phyloP scores from a whole-genome alignment of 345 rosid genomes.

The Acer negundo region DNA sequence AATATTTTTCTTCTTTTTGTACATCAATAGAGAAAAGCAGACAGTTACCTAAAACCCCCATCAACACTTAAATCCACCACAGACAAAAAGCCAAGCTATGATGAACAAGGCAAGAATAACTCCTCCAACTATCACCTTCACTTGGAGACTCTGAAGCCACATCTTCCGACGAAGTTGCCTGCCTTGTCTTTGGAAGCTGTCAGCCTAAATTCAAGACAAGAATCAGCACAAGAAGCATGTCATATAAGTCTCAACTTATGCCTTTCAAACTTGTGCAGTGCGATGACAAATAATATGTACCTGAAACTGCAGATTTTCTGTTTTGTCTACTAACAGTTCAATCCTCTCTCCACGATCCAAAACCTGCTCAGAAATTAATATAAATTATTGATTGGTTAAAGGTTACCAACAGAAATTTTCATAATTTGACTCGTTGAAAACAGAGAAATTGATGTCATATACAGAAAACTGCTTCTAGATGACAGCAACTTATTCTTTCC shows the following conservation, averaged over 20 bases:
- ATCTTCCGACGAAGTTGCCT: slow-evolving; percentile 89
- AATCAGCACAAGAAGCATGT: background rate
- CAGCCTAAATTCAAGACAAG: slow-evolving; percentile 52
- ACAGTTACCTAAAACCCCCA: background rate
- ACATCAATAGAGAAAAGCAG: slow-evolving; percentile 3
- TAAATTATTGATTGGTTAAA: background rate
- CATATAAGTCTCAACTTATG: slow-evolving; percentile 1
- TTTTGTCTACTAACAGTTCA: slow-evolving; percentile 91
- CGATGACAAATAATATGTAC: slow-evolving; percentile 28
- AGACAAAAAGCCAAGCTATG: slow-evolving; percentile 69
- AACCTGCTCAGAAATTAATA: slow-evolving; percentile 48
- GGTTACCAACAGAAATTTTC: background rate
- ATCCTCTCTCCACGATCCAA: slow-evolving; percentile 95
- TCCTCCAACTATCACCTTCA: slow-evolving; percentile 88
- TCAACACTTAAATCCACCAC: slow-evolving; percentile 77
- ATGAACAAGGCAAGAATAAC: slow-evolving; percentile 51
- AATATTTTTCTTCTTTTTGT: slow-evolving; percentile 8
- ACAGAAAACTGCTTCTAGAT: background rate
- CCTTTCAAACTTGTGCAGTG: background rate
- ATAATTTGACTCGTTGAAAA: background rate
- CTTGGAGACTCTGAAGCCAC: slow-evolving; percentile 90
- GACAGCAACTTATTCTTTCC: background rate
- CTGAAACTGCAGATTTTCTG: slow-evolving; percentile 90
- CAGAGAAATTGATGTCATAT: background rate
- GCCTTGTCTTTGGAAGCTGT: slow-evolving; percentile 97